A percentile compares a stretch with the other conserved stretches of the same genome.
Evolutionary conservation across 805 yeast species (phyloP).

Genomic region (Candida dendrica): DNA sequence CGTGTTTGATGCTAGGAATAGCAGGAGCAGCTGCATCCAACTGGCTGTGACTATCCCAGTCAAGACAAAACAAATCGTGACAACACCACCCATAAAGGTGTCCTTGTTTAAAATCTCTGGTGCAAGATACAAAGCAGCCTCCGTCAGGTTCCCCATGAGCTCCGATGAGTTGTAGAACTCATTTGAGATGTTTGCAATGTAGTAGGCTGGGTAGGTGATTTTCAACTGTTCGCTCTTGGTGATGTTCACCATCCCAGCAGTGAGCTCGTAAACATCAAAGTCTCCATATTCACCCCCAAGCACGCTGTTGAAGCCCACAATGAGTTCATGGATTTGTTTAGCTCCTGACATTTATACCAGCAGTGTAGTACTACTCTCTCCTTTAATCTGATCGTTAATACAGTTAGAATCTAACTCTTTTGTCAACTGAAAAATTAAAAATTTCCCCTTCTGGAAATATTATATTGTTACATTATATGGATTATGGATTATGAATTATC

Average conservation of each 20-base stretch:
- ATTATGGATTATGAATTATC: no score
- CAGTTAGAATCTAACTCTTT: no score
- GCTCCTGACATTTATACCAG: no score
- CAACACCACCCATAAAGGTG: conserved; percentile 29
- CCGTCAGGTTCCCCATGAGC: not conserved
- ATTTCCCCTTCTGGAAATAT: no score
- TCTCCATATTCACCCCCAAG: not conserved
- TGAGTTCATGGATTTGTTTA: no score
- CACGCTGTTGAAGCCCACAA: not conserved
- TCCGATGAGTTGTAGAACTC: not conserved
- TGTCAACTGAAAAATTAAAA: no score
- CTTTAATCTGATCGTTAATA: no score
- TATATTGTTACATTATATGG: no score
- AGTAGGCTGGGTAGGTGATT: not conserved
- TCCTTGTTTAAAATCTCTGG: conserved; percentile 19
- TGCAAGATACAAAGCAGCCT: conserved; percentile 1
- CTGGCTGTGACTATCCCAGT: conserved; percentile 51
- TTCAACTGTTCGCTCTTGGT: not conserved
- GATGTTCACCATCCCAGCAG: not conserved
- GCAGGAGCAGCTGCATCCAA: conserved; percentile 63
- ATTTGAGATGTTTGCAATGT: not conserved
- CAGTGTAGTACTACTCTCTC: no score
- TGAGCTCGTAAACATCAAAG: not conserved
- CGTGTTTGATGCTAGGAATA: conserved; percentile 46
- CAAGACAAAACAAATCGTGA: conserved; percentile 41